Conservation (phyloP, 805 yeast genomes). For the Alloascoidea africana region DNA sequence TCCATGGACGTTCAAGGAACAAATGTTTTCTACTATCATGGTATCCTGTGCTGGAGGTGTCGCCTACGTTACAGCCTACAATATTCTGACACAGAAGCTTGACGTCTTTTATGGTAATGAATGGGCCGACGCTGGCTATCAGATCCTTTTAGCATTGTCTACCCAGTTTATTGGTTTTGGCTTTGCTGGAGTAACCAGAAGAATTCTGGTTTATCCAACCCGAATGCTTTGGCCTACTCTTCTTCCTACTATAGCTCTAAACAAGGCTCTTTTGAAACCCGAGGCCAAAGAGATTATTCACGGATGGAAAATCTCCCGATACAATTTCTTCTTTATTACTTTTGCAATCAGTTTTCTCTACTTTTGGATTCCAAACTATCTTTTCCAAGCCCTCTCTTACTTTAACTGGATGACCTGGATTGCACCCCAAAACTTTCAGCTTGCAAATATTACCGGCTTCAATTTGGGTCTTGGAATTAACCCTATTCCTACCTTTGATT, state of each 20-base stretch:
- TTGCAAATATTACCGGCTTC: conserved; percentile 33
- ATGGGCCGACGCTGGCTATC: conserved; percentile 19
- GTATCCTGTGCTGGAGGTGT: conserved; percentile 15
- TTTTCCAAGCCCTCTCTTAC: conserved; percentile 43
- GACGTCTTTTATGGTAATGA: conserved; percentile 3
- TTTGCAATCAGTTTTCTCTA: conserved; percentile 30
- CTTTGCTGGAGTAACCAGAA: conserved; percentile 48
- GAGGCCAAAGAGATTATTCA: conserved; percentile 28
- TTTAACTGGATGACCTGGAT: conserved; percentile 56
- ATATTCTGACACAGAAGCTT: conserved; percentile 3
- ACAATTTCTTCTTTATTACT: conserved; percentile 29
- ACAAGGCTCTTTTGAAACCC: conserved; percentile 26
- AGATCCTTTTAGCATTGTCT: conserved; percentile 26
- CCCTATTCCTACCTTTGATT: conserved; percentile 34
- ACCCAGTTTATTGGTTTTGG: conserved; percentile 45
- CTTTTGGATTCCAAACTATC: conserved; percentile 55
- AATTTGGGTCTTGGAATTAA: conserved; percentile 29
- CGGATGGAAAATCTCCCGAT: conserved; percentile 46
- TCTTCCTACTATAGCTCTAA: conserved; percentile 32
- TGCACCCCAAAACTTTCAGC: conserved; percentile 29
- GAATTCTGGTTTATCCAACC: conserved; percentile 31
- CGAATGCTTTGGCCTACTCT: conserved; percentile 29
- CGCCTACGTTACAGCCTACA: conserved; percentile 2
- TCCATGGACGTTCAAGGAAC: conserved; percentile 51
- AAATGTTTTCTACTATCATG: conserved; percentile 41